Evolutionary conservation across 179 eudicot species (phyloP).

Genomic region (Beta macrorhiza): DNA sequence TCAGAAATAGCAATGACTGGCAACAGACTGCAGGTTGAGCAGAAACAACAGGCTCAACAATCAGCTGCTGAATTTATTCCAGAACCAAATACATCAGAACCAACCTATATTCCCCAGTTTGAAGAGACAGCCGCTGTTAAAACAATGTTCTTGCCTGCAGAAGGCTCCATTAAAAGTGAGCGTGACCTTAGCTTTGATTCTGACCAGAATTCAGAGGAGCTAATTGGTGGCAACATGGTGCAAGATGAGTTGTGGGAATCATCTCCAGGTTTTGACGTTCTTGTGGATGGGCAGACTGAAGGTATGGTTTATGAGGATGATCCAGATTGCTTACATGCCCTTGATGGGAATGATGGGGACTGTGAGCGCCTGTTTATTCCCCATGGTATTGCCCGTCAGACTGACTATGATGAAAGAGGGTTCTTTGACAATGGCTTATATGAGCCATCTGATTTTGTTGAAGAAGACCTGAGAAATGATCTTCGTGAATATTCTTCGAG

Average conservation of each 20-base stretch:
- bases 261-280: constrained; percentile 69
- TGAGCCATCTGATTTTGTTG: constrained; percentile 35
- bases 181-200: constrained; percentile 36
- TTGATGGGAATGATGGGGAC: constrained; percentile 41
- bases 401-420: constrained; percentile 34
- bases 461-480: constrained; percentile 25
- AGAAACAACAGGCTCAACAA: constrained; percentile 16
- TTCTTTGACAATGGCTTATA: constrained; percentile 22
- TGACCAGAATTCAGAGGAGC: constrained; percentile 51
- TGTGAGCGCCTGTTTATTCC: constrained; percentile 31
- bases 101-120: constrained; percentile 26
- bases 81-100: constrained; percentile 31
- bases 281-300: constrained; percentile 49
- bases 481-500: constrained; percentile 24
- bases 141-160: constrained; percentile 28
- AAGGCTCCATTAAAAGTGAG: constrained; percentile 23
- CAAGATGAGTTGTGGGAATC: constrained; percentile 60
- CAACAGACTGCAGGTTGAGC: constrained; percentile 21
- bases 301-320: constrained; percentile 44
- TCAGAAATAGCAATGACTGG: constrained; percentile 27
- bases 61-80: constrained; percentile 18
- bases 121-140: constrained; percentile 35
- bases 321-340: constrained; percentile 30
- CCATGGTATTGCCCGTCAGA: constrained; percentile 33
- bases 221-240: constrained; percentile 32